Conservation (phyloP, 1,139 yeast genomes). For the Pichia sp. region DNA sequence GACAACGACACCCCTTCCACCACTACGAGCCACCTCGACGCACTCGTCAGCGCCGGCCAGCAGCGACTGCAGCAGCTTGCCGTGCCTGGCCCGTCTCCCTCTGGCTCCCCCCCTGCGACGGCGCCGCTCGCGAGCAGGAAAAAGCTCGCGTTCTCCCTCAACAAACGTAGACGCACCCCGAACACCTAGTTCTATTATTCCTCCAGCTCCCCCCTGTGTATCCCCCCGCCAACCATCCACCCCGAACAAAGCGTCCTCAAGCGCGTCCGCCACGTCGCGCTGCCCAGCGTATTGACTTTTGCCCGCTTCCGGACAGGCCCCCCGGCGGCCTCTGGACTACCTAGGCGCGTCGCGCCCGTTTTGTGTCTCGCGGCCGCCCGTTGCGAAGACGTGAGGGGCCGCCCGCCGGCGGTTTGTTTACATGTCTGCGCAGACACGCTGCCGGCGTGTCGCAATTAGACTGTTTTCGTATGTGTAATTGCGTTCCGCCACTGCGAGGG, state of each 20-base stretch:
- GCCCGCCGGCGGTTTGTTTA: not conserved
- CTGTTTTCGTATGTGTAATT: conserved; percentile 6
- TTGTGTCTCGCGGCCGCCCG: not conserved
- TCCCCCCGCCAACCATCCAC: too few relatives aligned
- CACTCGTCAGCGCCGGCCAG: not conserved
- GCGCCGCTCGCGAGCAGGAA: not conserved
- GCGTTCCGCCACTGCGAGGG: not conserved
- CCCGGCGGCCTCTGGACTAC: not conserved
- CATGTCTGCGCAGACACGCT: not conserved
- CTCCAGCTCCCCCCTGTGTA: too few relatives aligned
- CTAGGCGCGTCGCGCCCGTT: not conserved
- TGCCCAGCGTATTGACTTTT: not conserved
- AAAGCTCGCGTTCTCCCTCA: not conserved
- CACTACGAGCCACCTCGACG: too few relatives aligned
- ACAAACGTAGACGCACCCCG: not conserved
- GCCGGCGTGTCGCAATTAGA: not conserved
- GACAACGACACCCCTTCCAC: not conserved
- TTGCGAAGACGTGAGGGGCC: not conserved
- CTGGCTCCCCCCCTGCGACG: not conserved
- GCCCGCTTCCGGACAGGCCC: not conserved
- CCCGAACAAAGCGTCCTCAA: too few relatives aligned
- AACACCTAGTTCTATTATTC: not conserved
- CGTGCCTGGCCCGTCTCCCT: not conserved
- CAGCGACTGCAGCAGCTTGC: not conserved
- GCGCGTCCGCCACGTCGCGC: not conserved